Evolutionary conservation across 495 filamentous ascomycete genomes (phyloP), one percentile per base, ranked within the genome.

Genomic region (Penicillium cinerascens): DNA sequence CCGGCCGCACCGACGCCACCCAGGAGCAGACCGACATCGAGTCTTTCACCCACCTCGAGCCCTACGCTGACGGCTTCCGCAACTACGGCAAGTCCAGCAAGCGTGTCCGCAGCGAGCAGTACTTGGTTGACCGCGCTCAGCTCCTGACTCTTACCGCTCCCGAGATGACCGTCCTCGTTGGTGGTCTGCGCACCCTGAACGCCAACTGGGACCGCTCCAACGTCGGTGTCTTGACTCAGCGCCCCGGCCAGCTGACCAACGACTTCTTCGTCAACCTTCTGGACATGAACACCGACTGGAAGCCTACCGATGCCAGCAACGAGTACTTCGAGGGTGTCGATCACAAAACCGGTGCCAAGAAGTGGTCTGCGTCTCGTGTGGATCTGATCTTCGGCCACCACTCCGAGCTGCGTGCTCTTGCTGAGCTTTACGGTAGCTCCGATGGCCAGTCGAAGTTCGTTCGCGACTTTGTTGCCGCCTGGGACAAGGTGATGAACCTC

Each of bases 251-350:
- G 63, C 78, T 89, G 52, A 86, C 82, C 66, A 87, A 86, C 63
- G 86, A 89, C 72, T 89, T 85, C 77, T 89, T 89, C 62, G 78
- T 84, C 63, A 87, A 88, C 73, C 75, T 89, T 22, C 74, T 89
- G 10, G 86, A 89, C 62, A 78, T 77, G 64, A 69, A 63, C 73
- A 86, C 82, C 1, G 71, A 61, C 21, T 88, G 85, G 86, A 82
- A 82, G 74, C 51, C 79, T 15, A 64, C 61, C 11, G 70, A 69
- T 43, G 59, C 50, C 44, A 58, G 69, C 59, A 59, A 65, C 44
- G 84, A 87, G 49, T 15, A 75, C 39, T 89, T 78, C 58, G 80
- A 86, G 61, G 86, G 84, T 37, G 49, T 66, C 2, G 84, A 88
- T 69, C 82, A 81, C 64, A 82, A 83, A 78, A 78, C 80, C n/a